phyloP scores from a whole-genome alignment of 2,329 filamentous ascomycete genomes.

The Penicillium brevicompactum region DNA sequence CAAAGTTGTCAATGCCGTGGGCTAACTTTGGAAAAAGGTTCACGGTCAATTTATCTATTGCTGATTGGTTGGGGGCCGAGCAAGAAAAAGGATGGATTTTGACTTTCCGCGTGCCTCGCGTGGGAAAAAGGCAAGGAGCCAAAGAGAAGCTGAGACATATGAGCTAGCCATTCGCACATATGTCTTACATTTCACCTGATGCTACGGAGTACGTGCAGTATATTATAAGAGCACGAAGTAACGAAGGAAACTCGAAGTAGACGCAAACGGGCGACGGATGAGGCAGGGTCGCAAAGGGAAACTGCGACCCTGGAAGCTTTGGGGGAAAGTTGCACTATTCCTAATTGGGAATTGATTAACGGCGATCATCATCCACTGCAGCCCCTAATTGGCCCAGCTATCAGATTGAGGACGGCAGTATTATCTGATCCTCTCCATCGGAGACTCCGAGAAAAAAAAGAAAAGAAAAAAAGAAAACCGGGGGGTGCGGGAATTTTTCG shows the following conservation, averaged over 20 bases:
- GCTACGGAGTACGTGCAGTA: background rate
- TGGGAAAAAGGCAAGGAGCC: background rate
- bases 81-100: background rate
- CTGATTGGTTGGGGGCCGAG: background rate
- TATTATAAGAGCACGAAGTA: no score
- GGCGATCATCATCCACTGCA: background rate
- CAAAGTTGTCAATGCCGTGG: background rate
- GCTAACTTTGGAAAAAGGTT: no score
- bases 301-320: background rate
- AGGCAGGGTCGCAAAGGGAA: background rate
- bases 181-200: background rate
- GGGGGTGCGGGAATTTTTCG: background rate
- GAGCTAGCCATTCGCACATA: no score
- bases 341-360: background rate
- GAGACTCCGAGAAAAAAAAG: background rate
- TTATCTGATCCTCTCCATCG: slow-evolving; percentile 12
- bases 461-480: background rate
- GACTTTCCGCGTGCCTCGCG: background rate
- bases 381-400: background rate
- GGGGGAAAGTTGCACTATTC: background rate
- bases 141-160: background rate
- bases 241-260: background rate
- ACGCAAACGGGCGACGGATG: slow-evolving; percentile 3
- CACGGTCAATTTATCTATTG: background rate
- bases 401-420: background rate